Conservation (phyloP, 306 rosid genomes). For the Fragaria iinumae region DNA sequence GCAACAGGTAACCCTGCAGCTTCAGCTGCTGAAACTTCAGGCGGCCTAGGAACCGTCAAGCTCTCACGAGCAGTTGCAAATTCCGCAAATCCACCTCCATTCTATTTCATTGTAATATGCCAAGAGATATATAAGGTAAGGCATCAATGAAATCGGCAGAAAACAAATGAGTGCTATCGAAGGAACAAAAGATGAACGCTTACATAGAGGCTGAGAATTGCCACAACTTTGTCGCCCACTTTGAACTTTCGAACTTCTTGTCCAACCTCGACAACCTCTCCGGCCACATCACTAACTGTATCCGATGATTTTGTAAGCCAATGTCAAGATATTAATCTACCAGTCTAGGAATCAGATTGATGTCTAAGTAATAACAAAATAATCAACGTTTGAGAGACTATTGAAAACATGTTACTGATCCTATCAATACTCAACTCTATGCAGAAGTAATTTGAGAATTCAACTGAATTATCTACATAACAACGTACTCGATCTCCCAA, state of each 20-base stretch:
- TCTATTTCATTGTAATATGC: conserved; percentile 28
- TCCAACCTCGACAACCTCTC: conserved; percentile 65
- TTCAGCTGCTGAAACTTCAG: conserved; percentile 50
- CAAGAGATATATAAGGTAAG: background rate
- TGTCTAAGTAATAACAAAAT: background rate
- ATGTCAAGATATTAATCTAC: background rate
- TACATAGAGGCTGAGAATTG: conserved; percentile 31
- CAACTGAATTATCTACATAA: too few relatives aligned
- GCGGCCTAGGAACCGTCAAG: conserved; percentile 45
- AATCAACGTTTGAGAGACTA: background rate
- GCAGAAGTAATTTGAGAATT: background rate
- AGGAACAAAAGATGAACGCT: conserved; percentile 9
- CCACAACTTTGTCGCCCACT: conserved; percentile 69
- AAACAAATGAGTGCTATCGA: background rate
- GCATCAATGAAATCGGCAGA: background rate
- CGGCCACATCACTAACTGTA: conserved; percentile 70
- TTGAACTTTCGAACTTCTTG: conserved; percentile 48
- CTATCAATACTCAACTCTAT: background rate
- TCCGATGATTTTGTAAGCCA: conserved; percentile 9
- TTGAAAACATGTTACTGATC: background rate
- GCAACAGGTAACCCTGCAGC: conserved; percentile 66
- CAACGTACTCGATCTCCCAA: too few relatives aligned
- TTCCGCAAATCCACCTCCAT: conserved; percentile 79
- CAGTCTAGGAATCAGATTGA: background rate
- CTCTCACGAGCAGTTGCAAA: conserved; percentile 49